These are phyloP conservation scores for Chlamydomonas incerta DNA, from an alignment of 139 green algal species.

Conservation along the genomic window DNA sequence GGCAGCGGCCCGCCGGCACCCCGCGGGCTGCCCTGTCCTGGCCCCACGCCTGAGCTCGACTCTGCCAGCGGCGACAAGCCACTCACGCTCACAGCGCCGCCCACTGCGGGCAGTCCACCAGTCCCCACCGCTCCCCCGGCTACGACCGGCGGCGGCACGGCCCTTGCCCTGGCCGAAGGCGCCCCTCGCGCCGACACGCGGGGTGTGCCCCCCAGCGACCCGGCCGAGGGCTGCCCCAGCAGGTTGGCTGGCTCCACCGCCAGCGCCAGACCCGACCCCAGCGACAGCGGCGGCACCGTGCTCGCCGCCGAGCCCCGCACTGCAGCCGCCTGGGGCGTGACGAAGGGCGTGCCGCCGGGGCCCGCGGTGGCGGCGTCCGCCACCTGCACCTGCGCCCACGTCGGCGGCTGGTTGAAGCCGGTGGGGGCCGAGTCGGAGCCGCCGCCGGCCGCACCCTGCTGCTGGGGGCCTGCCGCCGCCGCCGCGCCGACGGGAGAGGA, in stretches of 20 bases:
- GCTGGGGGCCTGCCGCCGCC: not conserved
- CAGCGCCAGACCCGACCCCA: not conserved
- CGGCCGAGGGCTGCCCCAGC: not conserved
- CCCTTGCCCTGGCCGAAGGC: too few species aligned
- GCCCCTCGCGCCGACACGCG: not conserved
- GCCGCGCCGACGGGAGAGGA: not conserved
- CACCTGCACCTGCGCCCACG: conserved; percentile 12
- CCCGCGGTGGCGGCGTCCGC: conserved; percentile 20
- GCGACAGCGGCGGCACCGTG: not conserved
- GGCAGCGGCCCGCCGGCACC: too few species aligned
- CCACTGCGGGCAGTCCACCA: not conserved
- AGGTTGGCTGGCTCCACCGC: conserved; percentile 14
- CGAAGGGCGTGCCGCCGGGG: conserved; percentile 11
- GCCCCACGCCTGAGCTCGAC: too few species aligned
- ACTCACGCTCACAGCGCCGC: too few species aligned
- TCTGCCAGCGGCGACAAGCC: too few species aligned
- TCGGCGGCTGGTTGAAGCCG: conserved; percentile 11
- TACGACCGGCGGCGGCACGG: not conserved
- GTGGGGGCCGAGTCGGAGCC: not conserved
- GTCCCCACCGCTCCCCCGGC: too few species aligned
- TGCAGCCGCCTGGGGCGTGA: not conserved
- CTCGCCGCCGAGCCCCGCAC: not conserved
- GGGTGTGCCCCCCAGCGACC: not conserved
- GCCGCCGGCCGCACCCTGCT: not conserved
- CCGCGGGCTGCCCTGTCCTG: not conserved